Conservation (phyloP, 345 rosid genomes). For the Eucalyptus pauciflora region DNA sequence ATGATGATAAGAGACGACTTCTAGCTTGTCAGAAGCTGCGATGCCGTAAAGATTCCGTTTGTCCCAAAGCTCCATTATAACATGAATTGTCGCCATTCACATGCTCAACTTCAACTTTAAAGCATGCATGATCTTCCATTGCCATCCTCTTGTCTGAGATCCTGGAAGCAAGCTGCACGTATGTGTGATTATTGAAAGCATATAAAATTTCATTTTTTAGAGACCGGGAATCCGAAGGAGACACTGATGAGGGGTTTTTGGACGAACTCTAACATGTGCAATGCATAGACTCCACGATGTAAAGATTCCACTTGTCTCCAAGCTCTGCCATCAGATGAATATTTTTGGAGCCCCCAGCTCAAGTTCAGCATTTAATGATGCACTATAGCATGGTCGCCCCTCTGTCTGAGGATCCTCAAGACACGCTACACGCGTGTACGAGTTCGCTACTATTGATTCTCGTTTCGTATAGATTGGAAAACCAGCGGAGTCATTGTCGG, state of each 20-base stretch:
- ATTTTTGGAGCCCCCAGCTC: not conserved
- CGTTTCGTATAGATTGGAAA: not conserved
- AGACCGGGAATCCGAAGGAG: not conserved
- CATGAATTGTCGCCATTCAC: not conserved
- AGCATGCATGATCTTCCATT: not conserved
- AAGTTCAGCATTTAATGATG: not conserved
- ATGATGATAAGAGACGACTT: not conserved
- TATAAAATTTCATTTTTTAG: not conserved
- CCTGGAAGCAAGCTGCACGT: not conserved
- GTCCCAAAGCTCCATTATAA: not conserved
- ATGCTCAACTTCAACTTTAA: not conserved
- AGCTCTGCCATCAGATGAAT: not conserved
- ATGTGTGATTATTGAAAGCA: not conserved
- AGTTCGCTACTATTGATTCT: not conserved
- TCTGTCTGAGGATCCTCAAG: not conserved
- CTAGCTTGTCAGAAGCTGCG: not conserved
- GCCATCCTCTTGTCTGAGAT: not conserved
- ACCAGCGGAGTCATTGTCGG: not conserved
- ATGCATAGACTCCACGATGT: not conserved
- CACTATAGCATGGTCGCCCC: not conserved
- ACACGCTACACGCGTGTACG: not conserved
- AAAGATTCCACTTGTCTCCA: not conserved
- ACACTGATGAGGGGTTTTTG: not conserved
- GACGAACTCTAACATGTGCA: not conserved
- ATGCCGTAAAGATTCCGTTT: not conserved